These are phyloP conservation scores for Ramaria sp. DNA, from an alignment of 768 basidiomycete genomes.

Conservation along the genomic window DNA sequence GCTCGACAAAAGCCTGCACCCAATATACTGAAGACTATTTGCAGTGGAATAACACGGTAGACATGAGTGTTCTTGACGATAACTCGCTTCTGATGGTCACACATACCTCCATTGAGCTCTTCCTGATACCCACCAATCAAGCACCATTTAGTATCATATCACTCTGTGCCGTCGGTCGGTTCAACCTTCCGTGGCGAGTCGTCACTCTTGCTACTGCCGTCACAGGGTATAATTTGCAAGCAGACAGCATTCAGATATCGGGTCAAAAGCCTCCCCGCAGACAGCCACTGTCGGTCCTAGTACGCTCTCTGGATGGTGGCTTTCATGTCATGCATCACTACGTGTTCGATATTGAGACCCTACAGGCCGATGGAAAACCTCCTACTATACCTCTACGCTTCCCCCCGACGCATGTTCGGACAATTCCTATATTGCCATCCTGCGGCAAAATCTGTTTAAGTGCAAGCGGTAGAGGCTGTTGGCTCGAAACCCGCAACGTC, in stretches of 20 bases:
- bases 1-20: background rate
- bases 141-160: background rate
- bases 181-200: background rate
- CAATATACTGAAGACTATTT: background rate
- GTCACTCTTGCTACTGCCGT: background rate
- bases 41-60: background rate
- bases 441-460: conserved; percentile 18
- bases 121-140: background rate
- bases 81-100: background rate
- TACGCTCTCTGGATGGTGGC: background rate
- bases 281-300: background rate
- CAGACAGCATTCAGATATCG: background rate
- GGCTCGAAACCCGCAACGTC: conserved; percentile 26
- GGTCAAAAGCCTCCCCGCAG: background rate
- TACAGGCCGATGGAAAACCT: background rate
- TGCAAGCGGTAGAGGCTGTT: conserved; percentile 25
- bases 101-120: background rate
- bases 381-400: background rate
- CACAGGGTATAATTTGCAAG: background rate
- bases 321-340: background rate
- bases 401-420: background rate
- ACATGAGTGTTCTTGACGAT: background rate
- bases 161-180: background rate
- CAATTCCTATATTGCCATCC: conserved; percentile 19
- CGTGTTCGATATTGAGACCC: background rate